phyloP scores from a whole-genome alignment of 768 basidiomycete genomes.

The Termitomyces sp. region DNA sequence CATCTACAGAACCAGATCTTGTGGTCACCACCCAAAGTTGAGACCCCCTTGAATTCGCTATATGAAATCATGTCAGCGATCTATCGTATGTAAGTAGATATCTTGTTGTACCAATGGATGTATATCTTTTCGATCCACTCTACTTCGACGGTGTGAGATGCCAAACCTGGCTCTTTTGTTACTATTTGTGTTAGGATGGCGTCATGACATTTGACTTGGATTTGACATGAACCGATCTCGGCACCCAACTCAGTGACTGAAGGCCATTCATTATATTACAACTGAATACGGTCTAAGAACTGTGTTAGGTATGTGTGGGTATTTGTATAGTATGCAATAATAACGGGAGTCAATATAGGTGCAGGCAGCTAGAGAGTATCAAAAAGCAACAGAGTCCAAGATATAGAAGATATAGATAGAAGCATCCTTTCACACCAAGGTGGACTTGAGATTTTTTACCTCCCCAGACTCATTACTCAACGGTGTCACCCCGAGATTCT shows the following conservation, averaged over 20 bases:
- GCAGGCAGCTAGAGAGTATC: not conserved
- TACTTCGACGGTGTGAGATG: not conserved
- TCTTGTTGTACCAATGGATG: not conserved
- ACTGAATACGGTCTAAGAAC: not conserved
- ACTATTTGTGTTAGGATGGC: not conserved
- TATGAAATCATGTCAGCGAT: not conserved
- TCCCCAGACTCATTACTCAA: not conserved
- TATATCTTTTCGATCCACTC: not conserved
- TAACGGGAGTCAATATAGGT: not conserved
- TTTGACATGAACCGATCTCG: not conserved
- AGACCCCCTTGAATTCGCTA: not conserved
- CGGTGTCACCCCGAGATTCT: not conserved
- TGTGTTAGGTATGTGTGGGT: not conserved
- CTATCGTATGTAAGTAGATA: slow-evolving; percentile 2
- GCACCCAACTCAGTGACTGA: not conserved
- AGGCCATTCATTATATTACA: too few relatives aligned
- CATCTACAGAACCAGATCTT: slow-evolving; percentile 39
- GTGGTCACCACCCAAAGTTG: slow-evolving; percentile 25
- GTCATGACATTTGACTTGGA: too few relatives aligned
- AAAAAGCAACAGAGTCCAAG: not conserved
- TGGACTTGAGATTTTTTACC: not conserved
- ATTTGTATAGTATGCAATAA: not conserved
- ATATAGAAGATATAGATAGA: not conserved
- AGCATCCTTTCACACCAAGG: not conserved
- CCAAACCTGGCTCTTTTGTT: not conserved